Conservation (phyloP, 139 green algal species). For the Coelastrella sp. region DNA sequence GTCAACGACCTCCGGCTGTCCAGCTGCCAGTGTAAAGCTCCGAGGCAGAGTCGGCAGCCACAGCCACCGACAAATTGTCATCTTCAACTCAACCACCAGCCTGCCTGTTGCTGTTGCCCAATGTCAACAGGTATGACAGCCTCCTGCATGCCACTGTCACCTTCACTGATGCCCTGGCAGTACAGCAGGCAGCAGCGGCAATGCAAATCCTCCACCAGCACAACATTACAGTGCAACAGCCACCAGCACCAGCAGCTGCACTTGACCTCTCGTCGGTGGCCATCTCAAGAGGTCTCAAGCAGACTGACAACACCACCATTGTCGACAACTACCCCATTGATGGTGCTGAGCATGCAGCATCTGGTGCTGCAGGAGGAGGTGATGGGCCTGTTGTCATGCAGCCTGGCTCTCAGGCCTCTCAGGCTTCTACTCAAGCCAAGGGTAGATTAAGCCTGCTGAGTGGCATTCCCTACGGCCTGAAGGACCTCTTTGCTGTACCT, state of each 20-base stretch:
- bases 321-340: background rate
- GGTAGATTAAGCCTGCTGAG: background rate
- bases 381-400: background rate
- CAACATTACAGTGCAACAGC: background rate
- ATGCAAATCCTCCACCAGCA: background rate
- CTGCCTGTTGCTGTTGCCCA: background rate
- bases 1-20: background rate
- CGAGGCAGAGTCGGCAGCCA: too few species aligned
- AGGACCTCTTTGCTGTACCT: constrained; percentile 41
- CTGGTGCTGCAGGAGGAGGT: background rate
- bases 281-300: background rate
- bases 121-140: background rate
- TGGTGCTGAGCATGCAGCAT: background rate
- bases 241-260: background rate
- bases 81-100: background rate
- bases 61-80: background rate
- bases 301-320: background rate
- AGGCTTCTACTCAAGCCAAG: background rate
- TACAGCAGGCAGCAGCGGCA: background rate
- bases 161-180: background rate
- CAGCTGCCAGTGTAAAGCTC: background rate
- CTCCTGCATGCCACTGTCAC: background rate
- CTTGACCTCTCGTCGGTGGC: background rate
- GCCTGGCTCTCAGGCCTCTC: background rate
- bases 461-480: constrained; percentile 39